phyloP scores from a whole-genome alignment of 306 rosid species.

The Cucurbita ficifolia region DNA sequence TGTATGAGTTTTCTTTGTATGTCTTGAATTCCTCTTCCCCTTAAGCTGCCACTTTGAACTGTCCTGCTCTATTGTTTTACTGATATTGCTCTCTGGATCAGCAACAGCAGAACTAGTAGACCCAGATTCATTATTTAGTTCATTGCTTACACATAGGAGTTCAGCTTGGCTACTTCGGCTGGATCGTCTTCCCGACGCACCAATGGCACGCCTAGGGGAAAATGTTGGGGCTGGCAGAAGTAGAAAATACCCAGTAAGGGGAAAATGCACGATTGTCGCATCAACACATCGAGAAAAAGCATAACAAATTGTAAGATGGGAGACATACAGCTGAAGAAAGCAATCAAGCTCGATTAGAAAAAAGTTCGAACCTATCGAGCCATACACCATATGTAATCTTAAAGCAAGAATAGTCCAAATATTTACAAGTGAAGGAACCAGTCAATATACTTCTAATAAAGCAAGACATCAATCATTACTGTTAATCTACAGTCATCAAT shows the following conservation, averaged over 20 bases:
- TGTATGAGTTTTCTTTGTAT: conserved; percentile 38
- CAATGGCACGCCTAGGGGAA: conserved; percentile 29
- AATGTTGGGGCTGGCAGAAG: conserved; percentile 29
- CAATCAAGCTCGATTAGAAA: background rate
- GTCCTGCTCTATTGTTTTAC: conserved; percentile 40
- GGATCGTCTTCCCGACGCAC: conserved; percentile 31
- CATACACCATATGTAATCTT: background rate
- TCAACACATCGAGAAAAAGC: background rate
- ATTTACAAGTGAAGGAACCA: background rate
- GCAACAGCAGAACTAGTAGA: conserved; percentile 36
- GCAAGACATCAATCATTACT: background rate
- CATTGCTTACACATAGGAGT: conserved; percentile 26
- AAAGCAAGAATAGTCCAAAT: background rate
- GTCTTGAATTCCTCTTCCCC: conserved; percentile 87
- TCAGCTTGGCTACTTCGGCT: conserved; percentile 37
- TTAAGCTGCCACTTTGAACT: conserved; percentile 89
- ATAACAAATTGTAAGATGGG: background rate
- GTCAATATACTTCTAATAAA: background rate
- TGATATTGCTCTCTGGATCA: conserved; percentile 18
- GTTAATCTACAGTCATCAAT: background rate
- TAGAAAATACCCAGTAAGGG: conserved; percentile 16
- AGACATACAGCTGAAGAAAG: background rate
- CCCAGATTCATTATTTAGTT: conserved; percentile 38
- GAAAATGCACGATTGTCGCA: background rate
- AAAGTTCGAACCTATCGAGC: background rate